Base-by-base conservation (phyloP, 2,329 filamentous ascomycete genomes). In the Trichoderma pleuroti region DNA sequence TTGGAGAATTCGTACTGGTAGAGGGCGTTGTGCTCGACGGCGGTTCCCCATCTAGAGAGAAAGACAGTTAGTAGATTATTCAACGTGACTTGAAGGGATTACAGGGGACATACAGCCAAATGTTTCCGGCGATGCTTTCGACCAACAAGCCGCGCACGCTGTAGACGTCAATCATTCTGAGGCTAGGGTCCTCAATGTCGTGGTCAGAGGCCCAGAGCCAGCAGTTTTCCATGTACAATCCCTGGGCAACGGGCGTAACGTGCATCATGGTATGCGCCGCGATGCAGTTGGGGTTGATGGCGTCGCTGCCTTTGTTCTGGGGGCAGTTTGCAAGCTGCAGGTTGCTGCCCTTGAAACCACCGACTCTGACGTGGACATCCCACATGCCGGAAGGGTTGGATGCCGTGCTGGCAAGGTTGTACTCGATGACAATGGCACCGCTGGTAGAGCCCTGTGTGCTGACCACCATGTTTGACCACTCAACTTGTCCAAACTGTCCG, bases 361-460 rank as follows among this genome's bases (percentile, higher is more conserved):
- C 92, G 64, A 94, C 86, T 73, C 92, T 90, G 76, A 92, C 88
- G 80, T 95, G 92, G 12, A 91, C 87, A 77, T 94, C 92, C 92
- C 92, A 95, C 80, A 91, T 85, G 6, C 88, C 89, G 9, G 82
- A 82, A 16, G 85, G 84, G 67, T 74, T 54, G 6, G 54, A 59
- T 21, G 76, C 76, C 5, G 80, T 75, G 16, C 42, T 54, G 63
- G 84, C 85, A 18, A 94, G 82, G 77, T 94, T 94, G 84, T 90
- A 94, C 77, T 94, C 86, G 71, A 94, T 88, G 8, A 94, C 81
- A 9, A 91, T 84, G 1, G 92, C 92, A 5, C 92, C 92, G 1
- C 88, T 84, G 9, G 89, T 85, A 30, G 89, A 81, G 1, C 92
- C 92, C 70, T 88, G 85, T 0, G 91, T 93, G 68, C 88, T 89